Evolutionary conservation across 495 filamentous ascomycete species (phyloP).

Genomic region (Mycothermus thermophilus): DNA sequence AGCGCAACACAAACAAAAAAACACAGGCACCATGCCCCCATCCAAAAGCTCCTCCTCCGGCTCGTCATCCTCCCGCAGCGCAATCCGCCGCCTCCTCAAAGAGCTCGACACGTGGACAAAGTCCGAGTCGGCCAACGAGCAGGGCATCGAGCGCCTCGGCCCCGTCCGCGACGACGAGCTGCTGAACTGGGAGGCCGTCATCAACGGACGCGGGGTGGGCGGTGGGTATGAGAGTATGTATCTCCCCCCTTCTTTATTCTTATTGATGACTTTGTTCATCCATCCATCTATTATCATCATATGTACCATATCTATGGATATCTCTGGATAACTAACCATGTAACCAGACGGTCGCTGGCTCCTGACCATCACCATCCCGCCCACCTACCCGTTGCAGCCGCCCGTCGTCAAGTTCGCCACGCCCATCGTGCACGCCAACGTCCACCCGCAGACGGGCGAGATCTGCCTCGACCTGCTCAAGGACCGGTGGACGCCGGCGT

Average conservation of each 20-base stretch:
- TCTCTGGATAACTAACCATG: too few species aligned
- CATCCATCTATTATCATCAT: too few species aligned
- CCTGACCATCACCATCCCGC: slow-evolving; percentile 61
- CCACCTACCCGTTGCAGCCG: slow-evolving; percentile 62
- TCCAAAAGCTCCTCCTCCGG: too few species aligned
- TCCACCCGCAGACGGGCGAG: slow-evolving; percentile 68
- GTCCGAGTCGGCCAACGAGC: slow-evolving; percentile 23
- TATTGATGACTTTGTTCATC: too few species aligned
- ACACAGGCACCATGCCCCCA: too few species aligned
- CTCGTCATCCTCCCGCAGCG: slow-evolving; percentile 14
- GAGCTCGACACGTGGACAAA: slow-evolving; percentile 29
- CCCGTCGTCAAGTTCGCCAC: slow-evolving; percentile 69
- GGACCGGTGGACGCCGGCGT: slow-evolving; percentile 69
- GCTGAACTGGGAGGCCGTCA: slow-evolving; percentile 62
- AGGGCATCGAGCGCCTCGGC: slow-evolving; percentile 44
- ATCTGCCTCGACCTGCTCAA: slow-evolving; percentile 86
- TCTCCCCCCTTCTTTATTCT: too few species aligned
- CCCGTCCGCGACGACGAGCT: slow-evolving; percentile 58
- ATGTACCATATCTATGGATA: too few species aligned
- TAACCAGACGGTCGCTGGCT: slow-evolving; percentile 65
- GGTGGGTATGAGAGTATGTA: slow-evolving; percentile 56
- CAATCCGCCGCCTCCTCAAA: slow-evolving; percentile 28
- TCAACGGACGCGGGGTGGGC: slow-evolving; percentile 51
- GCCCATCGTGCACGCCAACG: slow-evolving; percentile 74
- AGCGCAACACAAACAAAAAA: too few species aligned